These are phyloP conservation scores for Brassica incana DNA, from an alignment of 345 rosid species.

Conservation along the genomic window DNA sequence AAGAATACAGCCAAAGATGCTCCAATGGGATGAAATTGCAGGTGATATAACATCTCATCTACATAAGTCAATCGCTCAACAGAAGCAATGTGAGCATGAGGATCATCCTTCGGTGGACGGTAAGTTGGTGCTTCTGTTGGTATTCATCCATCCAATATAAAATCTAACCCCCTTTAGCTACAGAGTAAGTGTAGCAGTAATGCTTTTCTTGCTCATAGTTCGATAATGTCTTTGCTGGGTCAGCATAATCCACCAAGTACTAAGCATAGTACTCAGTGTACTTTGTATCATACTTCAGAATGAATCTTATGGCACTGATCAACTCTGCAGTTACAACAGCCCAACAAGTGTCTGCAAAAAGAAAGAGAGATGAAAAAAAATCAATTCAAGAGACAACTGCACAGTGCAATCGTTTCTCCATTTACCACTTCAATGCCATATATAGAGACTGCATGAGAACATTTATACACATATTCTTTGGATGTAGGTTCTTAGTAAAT, in stretches of 20 bases:
- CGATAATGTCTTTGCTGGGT: neutral
- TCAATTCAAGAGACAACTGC: neutral
- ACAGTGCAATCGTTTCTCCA: neutral
- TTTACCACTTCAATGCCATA: neutral
- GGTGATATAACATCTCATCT: neutral
- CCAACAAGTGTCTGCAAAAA: neutral
- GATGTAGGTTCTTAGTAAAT: neutral
- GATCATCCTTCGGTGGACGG: neutral
- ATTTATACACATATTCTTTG: neutral
- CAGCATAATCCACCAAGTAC: neutral
- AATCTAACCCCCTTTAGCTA: neutral
- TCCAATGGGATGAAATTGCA: neutral
- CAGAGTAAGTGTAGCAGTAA: neutral
- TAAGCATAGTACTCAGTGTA: neutral
- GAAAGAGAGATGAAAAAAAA: neutral
- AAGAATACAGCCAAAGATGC: neutral
- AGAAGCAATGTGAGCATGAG: neutral
- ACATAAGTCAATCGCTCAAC: neutral
- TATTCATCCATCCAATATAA: neutral
- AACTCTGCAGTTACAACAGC: neutral
- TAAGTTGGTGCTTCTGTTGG: neutral
- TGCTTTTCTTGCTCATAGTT: neutral
- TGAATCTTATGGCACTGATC: neutral
- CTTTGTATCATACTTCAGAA: neutral
- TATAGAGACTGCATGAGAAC: neutral